Conservation (phyloP, 306 rosid species). For the Fragaria nilgerrensis region DNA sequence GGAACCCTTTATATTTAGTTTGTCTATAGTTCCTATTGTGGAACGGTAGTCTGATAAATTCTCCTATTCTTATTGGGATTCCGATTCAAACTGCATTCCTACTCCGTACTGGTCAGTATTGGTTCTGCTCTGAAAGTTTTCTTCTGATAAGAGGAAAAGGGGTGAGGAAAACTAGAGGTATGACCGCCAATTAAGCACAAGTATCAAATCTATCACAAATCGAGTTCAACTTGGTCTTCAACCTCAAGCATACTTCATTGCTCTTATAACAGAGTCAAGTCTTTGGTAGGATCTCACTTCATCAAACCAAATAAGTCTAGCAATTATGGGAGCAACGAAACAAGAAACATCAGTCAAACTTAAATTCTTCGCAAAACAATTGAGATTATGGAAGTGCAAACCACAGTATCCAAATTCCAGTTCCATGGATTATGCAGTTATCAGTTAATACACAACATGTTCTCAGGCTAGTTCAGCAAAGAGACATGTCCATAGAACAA, state of each 20-base stretch:
- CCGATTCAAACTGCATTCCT: background rate
- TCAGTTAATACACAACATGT: background rate
- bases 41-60: background rate
- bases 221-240: background rate
- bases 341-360: background rate
- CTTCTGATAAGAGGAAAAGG: no score
- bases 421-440: background rate
- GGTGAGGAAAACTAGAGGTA: no score
- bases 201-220: background rate
- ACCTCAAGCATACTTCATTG: no score
- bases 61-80: background rate
- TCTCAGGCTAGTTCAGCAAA: background rate
- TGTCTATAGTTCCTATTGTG: background rate
- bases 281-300: no score
- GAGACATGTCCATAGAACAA: slow-evolving; percentile 4
- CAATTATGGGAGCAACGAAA: background rate
- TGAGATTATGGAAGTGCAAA: background rate
- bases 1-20: background rate
- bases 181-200: background rate
- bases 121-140: no score
- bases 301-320: background rate
- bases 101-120: no score
- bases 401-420: background rate
- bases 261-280: no score
- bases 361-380: background rate